A percentile compares a stretch with the other conserved stretches of the same genome.
phyloP scores from a whole-genome alignment of 805 yeast species.

The Cyberlindnera veronae region DNA sequence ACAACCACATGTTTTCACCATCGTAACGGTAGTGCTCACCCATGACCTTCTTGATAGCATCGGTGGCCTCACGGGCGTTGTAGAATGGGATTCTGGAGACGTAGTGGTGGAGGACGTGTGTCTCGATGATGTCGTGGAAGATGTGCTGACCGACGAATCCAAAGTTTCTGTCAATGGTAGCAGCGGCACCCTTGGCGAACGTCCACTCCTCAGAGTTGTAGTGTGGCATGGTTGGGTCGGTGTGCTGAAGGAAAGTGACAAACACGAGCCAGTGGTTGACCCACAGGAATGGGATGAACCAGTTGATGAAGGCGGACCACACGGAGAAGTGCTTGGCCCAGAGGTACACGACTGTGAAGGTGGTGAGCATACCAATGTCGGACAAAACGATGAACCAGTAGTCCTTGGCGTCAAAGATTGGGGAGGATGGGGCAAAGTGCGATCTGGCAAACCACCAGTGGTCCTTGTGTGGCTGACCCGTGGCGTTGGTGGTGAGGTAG shows the following conservation, averaged over 20 bases:
- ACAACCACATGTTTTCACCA: slow-evolving; percentile 70
- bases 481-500: slow-evolving; percentile 64
- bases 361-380: slow-evolving; percentile 65
- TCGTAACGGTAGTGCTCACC: slow-evolving; percentile 70
- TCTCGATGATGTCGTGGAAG: slow-evolving; percentile 87
- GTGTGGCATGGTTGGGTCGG: slow-evolving; percentile 77
- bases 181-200: slow-evolving; percentile 87
- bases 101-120: slow-evolving; percentile 86
- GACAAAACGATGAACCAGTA: slow-evolving; percentile 68
- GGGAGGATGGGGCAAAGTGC: slow-evolving; percentile 73
- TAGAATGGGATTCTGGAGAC: slow-evolving; percentile 83
- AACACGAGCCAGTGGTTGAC: slow-evolving; percentile 90
- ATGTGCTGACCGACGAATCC: slow-evolving; percentile 75
- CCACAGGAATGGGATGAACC: slow-evolving; percentile 73
- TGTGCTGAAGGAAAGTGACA: slow-evolving; percentile 81
- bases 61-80: slow-evolving; percentile 78
- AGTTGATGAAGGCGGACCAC: slow-evolving; percentile 60
- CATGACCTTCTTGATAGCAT: slow-evolving; percentile 77
- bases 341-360: slow-evolving; percentile 49
- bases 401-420: slow-evolving; percentile 70
- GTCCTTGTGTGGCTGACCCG: slow-evolving; percentile 65
- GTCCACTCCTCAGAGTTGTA: slow-evolving; percentile 75
- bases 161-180: slow-evolving; percentile 81
- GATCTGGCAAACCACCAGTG: slow-evolving; percentile 47
- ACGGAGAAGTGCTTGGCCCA: slow-evolving; percentile 63